phyloP scores from a whole-genome alignment of 2,329 filamentous ascomycete species.

The Bipolaris victoriae region DNA sequence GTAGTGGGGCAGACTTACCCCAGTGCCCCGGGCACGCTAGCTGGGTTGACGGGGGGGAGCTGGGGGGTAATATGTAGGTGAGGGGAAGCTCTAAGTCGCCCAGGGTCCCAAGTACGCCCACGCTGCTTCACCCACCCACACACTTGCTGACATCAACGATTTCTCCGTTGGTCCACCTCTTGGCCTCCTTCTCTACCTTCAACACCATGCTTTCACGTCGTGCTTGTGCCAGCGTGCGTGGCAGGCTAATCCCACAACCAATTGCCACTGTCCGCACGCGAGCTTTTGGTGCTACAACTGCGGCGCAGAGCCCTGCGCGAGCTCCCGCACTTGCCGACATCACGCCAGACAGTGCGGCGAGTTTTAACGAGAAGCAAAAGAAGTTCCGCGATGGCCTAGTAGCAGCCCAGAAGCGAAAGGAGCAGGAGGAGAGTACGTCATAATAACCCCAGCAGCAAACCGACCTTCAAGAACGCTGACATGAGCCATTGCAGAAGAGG shows the following conservation, averaged over 20 bases:
- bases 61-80: constrained; percentile 6
- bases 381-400: constrained; percentile 83
- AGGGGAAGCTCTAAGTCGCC: constrained; percentile 18
- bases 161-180: neutral
- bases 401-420: constrained; percentile 75
- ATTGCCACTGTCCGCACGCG: constrained; percentile 28
- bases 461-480: constrained; percentile 49
- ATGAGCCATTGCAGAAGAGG: constrained; percentile 56
- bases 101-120: constrained; percentile 8
- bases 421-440: constrained; percentile 83
- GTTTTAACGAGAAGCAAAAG: constrained; percentile 84
- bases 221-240: constrained; percentile 36
- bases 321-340: constrained; percentile 85
- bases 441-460: constrained; percentile 49
- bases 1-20: constrained; percentile 19
- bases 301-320: constrained; percentile 33
- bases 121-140: constrained; percentile 4
- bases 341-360: constrained; percentile 70
- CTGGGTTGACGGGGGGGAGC: constrained; percentile 19
- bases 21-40: constrained; percentile 18
- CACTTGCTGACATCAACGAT: constrained; percentile 5
- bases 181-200: constrained; percentile 1
- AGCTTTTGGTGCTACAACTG: constrained; percentile 36
- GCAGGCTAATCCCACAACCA: constrained; percentile 25
- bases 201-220: constrained; percentile 43